Percentiles rank a stretch among this genome's conserved stretches.
Conservation (phyloP, 768 basidiomycete species). For the Termitomyces eurrhizus region DNA sequence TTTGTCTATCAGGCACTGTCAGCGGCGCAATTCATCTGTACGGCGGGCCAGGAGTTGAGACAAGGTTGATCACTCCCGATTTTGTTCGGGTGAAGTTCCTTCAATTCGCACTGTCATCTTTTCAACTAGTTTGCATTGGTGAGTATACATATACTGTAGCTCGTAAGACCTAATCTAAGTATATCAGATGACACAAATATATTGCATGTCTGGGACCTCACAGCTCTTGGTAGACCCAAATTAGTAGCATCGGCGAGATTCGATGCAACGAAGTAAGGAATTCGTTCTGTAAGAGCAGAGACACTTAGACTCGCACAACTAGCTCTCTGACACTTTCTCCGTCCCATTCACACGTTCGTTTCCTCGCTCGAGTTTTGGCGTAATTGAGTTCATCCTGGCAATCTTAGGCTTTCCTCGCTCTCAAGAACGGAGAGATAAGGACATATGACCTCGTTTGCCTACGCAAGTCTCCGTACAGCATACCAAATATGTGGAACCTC, state of each 20-base stretch:
- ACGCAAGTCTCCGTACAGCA: conserved; percentile 58
- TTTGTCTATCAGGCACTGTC: conserved; percentile 48
- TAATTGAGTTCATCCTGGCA: conserved; percentile 14
- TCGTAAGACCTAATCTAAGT: neutral
- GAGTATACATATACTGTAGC: conserved; percentile 12
- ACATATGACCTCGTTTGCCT: conserved; percentile 75
- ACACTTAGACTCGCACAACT: neutral
- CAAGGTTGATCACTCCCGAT: conserved; percentile 42
- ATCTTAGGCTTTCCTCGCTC: conserved; percentile 42
- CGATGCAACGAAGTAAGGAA: conserved; percentile 41
- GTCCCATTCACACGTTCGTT: conserved; percentile 66
- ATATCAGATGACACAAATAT: conserved; percentile 46
- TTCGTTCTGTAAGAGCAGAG: neutral
- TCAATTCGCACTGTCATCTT: conserved; percentile 52
- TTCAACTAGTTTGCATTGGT: conserved; percentile 64
- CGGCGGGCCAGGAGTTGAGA: conserved; percentile 65
- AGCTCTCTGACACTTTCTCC: conserved; percentile 65
- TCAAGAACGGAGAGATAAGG: conserved; percentile 55
- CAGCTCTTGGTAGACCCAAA: conserved; percentile 48
- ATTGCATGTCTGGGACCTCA: conserved; percentile 61
- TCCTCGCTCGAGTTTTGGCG: conserved; percentile 3
- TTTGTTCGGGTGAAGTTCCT: conserved; percentile 52
- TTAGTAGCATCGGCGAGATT: conserved; percentile 45
- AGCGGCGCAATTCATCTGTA: conserved; percentile 61
- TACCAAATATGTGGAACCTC: conserved; percentile 74